phyloP scores from a whole-genome alignment of 2,329 filamentous ascomycete genomes.

The Boeremia lycopersici region DNA sequence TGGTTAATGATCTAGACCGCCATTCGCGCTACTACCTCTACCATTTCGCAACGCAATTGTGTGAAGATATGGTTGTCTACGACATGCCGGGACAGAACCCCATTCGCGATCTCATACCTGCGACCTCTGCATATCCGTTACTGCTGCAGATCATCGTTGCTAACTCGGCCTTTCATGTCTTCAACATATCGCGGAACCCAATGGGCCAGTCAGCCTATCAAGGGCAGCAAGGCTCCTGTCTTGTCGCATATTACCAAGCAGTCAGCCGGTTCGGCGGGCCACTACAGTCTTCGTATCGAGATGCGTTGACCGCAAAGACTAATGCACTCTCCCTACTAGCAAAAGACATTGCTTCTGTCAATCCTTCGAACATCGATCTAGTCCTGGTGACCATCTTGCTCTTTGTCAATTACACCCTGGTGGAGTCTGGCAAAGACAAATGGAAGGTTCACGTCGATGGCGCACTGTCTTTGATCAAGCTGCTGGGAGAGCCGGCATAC shows the following conservation, averaged over 20 bases:
- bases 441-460: conserved; percentile 60
- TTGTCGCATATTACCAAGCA: conserved; percentile 43
- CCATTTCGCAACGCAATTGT: conserved; percentile 58
- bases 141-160: conserved; percentile 56
- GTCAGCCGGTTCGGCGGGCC: conserved; percentile 48
- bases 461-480: conserved; percentile 54
- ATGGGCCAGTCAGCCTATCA: conserved; percentile 44
- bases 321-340: conserved; percentile 53
- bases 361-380: conserved; percentile 47
- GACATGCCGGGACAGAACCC: conserved; percentile 54
- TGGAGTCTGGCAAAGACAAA: conserved; percentile 58
- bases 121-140: conserved; percentile 53
- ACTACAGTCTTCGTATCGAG: conserved; percentile 38
- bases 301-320: conserved; percentile 56
- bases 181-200: conserved; percentile 46
- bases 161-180: conserved; percentile 56
- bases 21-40: conserved; percentile 55
- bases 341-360: conserved; percentile 36
- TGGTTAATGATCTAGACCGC: conserved; percentile 60
- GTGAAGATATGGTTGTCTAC: conserved; percentile 60
- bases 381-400: conserved; percentile 55
- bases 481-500: conserved; percentile 41
- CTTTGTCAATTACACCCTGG: conserved; percentile 57
- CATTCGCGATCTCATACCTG: conserved; percentile 55
- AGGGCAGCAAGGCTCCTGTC: conserved; percentile 39